These are phyloP conservation scores for Tuber melanosporum DNA, from an alignment of 495 filamentous ascomycete species.

Conservation along the genomic window DNA sequence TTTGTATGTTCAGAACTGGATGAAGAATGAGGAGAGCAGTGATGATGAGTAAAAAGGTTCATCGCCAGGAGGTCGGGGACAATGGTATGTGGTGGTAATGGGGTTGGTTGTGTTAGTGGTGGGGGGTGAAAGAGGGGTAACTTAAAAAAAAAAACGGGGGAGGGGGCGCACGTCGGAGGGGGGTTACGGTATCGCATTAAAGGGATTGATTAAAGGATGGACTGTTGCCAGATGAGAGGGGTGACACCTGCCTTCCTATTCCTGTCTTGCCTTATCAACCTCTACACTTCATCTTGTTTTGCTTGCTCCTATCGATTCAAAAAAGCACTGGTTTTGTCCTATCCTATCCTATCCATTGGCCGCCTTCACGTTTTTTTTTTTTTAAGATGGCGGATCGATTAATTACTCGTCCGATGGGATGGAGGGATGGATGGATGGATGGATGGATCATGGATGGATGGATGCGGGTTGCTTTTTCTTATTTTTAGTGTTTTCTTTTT, in stretches of 20 bases:
- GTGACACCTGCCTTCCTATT: not conserved
- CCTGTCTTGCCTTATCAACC: not conserved
- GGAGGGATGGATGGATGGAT: not conserved
- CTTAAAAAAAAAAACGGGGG: not conserved
- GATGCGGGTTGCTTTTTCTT: conserved; percentile 12
- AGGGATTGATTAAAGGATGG: not conserved
- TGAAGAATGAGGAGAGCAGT: conserved; percentile 48
- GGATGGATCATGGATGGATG: not conserved
- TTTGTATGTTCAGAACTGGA: conserved; percentile 67
- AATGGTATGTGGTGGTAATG: not conserved
- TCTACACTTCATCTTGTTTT: not conserved
- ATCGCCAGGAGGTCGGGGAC: not conserved
- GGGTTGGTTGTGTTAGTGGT: not conserved
- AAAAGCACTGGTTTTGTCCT: conserved; percentile 11
- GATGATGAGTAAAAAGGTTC: conserved; percentile 12
- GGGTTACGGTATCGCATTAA: not conserved
- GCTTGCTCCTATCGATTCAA: not conserved
- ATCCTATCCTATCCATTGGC: conserved; percentile 5
- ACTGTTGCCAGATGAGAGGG: not conserved
- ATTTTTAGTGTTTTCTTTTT: conserved; percentile 16
- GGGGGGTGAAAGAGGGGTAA: conserved; percentile 2
- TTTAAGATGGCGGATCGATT: not conserved
- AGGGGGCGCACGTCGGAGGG: not conserved
- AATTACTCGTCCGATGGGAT: conserved; percentile 4
- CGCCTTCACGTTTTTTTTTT: not conserved